phyloP scores from a whole-genome alignment of 805 yeast species.

The Saccharomycopsis oosterbeekiorum region DNA sequence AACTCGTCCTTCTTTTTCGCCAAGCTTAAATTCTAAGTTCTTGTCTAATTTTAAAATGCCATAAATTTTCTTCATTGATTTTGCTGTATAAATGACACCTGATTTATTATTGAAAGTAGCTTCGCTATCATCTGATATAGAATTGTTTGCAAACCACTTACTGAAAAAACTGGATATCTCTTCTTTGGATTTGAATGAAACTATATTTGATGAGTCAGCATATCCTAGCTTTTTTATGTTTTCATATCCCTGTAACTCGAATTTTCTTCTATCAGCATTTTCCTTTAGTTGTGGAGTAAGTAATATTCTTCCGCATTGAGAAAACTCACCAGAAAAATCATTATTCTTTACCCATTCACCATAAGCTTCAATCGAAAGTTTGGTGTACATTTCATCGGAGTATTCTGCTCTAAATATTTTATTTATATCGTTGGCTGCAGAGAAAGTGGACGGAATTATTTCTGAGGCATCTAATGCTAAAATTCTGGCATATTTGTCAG shows the following conservation, averaged over 20 bases:
- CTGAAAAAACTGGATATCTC: constrained; percentile 23
- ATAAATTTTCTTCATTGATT: constrained; percentile 23
- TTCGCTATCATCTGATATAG: constrained; percentile 21
- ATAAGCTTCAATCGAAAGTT: constrained; percentile 37
- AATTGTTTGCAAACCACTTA: constrained; percentile 23
- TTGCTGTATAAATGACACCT: constrained; percentile 35
- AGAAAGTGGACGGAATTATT: constrained; percentile 33
- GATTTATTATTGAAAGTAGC: constrained; percentile 32
- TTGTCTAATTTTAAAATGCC: neutral
- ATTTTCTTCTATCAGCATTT: constrained; percentile 28
- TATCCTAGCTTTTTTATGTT: constrained; percentile 25
- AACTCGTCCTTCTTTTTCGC: neutral
- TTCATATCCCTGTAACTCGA: constrained; percentile 30
- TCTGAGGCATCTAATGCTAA: constrained; percentile 32
- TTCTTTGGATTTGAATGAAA: constrained; percentile 25
- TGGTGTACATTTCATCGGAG: constrained; percentile 32
- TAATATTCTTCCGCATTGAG: constrained; percentile 34
- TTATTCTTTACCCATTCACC: constrained; percentile 30
- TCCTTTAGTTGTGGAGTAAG: constrained; percentile 24
- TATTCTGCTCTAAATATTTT: constrained; percentile 42
- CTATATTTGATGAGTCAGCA: constrained; percentile 22
- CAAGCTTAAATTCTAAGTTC: neutral
- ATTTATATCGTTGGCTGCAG: constrained; percentile 41
- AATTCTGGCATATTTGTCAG: constrained; percentile 20
- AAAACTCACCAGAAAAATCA: constrained; percentile 26